A percentile compares a stretch with the other conserved stretches of the same genome.
These are phyloP conservation scores for Penstemon davidsonii DNA, from an alignment of 257 asterid genomes.

Conservation along the genomic window DNA sequence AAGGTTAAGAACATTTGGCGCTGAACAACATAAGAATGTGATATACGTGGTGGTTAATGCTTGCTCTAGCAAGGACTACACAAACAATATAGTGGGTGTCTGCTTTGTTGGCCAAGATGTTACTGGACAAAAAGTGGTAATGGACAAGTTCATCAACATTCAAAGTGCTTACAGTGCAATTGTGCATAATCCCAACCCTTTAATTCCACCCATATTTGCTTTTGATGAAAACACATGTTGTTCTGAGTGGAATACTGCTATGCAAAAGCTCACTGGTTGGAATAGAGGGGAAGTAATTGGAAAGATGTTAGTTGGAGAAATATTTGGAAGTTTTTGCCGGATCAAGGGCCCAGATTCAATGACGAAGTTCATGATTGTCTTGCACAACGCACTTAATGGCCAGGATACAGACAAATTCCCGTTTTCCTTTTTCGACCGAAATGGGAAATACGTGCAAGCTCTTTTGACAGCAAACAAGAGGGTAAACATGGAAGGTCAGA, in stretches of 20 bases:
- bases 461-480: slow-evolving; percentile 80
- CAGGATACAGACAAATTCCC: slow-evolving; percentile 70
- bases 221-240: slow-evolving; percentile 81
- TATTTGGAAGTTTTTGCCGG: slow-evolving; percentile 73
- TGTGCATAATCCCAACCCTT: slow-evolving; percentile 79
- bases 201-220: slow-evolving; percentile 96
- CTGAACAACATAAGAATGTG: slow-evolving; percentile 48
- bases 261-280: slow-evolving; percentile 93
- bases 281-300: slow-evolving; percentile 65
- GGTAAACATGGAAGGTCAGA: slow-evolving; percentile 65
- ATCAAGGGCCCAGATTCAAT: slow-evolving; percentile 71
- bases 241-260: slow-evolving; percentile 93
- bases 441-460: slow-evolving; percentile 70
- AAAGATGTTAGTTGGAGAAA: slow-evolving; percentile 81
- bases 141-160: slow-evolving; percentile 87
- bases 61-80: slow-evolving; percentile 88
- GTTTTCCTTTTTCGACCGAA: slow-evolving; percentile 61
- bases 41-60: slow-evolving; percentile 84
- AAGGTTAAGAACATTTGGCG: slow-evolving; percentile 62
- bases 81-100: slow-evolving; percentile 71
- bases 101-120: slow-evolving; percentile 94
- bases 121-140: slow-evolving; percentile 77
- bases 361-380: slow-evolving; percentile 75
- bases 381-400: slow-evolving; percentile 79
- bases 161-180: slow-evolving; percentile 92